Percentiles rank a stretch among this genome's conserved stretches.
Conservation (phyloP, 148 eudicot species). For the Bassia scoparia region DNA sequence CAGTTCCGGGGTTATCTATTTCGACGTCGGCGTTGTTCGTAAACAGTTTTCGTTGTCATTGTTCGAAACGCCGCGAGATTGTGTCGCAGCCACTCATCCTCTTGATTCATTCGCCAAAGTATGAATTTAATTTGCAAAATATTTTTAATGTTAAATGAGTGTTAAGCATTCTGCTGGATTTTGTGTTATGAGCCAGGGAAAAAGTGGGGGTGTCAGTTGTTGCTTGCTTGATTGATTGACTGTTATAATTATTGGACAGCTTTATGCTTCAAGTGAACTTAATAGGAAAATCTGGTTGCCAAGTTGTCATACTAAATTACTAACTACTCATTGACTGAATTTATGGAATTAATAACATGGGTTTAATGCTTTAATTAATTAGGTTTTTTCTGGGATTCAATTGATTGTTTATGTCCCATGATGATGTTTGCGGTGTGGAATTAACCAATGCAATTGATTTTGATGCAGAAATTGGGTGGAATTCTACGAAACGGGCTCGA, state of each 20-base stretch:
- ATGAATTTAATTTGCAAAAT: background rate
- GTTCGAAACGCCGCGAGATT: constrained; percentile 69
- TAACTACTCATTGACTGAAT: background rate
- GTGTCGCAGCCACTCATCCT: constrained; percentile 41
- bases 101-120: constrained; percentile 30
- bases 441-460: background rate
- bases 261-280: constrained; percentile 14
- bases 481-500: constrained; percentile 24
- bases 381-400: background rate
- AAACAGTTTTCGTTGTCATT: constrained; percentile 75
- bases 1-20: constrained; percentile 77
- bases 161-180: background rate
- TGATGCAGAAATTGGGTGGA: constrained; percentile 26
- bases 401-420: background rate
- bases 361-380: background rate
- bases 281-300: background rate
- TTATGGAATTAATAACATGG: background rate
- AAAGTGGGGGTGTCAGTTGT: constrained; percentile 6
- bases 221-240: background rate
- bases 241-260: constrained; percentile 1
- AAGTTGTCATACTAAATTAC: background rate
- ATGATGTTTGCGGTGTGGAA: background rate
- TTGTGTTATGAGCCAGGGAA: background rate
- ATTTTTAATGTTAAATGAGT: background rate
- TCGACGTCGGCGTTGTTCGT: constrained; percentile 85